Conservation (phyloP, 2,329 filamentous ascomycete genomes). For the Xylaria sp. region DNA sequence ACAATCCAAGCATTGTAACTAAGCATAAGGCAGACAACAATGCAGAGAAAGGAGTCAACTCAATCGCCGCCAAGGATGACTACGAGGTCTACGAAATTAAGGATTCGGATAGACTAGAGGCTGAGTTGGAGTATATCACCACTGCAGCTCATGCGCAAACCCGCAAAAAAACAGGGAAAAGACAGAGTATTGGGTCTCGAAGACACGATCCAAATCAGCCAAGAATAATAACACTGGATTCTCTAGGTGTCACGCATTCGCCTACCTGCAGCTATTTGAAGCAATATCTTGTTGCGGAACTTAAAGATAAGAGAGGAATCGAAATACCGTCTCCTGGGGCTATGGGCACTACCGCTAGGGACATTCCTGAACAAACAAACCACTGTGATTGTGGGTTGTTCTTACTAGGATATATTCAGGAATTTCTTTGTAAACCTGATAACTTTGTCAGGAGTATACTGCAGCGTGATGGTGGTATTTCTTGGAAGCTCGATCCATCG, state of each 20-base stretch:
- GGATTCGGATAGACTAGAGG: conserved; percentile 30
- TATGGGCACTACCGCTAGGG: conserved; percentile 73
- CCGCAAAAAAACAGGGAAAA: conserved; percentile 49
- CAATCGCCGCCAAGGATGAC: conserved; percentile 12
- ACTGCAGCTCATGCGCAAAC: conserved; percentile 32
- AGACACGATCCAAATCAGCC: conserved; percentile 65
- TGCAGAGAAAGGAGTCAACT: conserved; percentile 21
- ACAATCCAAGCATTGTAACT: conserved; percentile 30
- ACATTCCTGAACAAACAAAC: conserved; percentile 83
- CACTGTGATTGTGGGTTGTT: conserved; percentile 91
- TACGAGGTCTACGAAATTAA: conserved; percentile 31
- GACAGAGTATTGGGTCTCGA: conserved; percentile 47
- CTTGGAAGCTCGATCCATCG: conserved; percentile 66
- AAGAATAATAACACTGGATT: conserved; percentile 88
- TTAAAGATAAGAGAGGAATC: conserved; percentile 66
- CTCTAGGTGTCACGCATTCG: conserved; percentile 73
- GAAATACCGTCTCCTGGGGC: conserved; percentile 39
- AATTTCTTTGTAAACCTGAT: conserved; percentile 81
- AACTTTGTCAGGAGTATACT: conserved; percentile 74
- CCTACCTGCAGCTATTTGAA: conserved; percentile 74
- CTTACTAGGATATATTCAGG: conserved; percentile 82
- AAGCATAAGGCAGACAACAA: conserved; percentile 37
- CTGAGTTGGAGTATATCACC: conserved; percentile 32
- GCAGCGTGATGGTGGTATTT: conserved; percentile 59
- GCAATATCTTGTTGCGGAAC: conserved; percentile 81